A percentile compares a stretch with the other conserved stretches of the same genome.
Conservation (phyloP, 116 monocot genomes). For the Dioscorea cayenensis region DNA sequence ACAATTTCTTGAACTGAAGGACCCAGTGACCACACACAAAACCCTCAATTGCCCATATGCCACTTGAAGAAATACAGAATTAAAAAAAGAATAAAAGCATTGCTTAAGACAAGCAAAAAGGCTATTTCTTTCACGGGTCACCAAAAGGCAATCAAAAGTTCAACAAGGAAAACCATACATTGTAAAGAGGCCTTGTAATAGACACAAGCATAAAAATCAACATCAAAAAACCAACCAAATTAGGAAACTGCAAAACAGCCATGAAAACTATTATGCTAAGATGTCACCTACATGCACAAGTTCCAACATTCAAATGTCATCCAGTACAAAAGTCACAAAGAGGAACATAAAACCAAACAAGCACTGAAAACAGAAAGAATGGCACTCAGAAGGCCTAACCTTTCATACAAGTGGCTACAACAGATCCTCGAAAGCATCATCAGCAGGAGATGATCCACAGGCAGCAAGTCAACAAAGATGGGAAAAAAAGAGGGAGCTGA, state of each 20-base stretch:
- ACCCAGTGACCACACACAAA: no score
- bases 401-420: background rate
- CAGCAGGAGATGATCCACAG: background rate
- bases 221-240: no score
- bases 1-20: no score
- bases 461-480: background rate
- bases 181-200: no score
- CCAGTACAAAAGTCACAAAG: background rate
- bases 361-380: background rate
- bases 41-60: no score
- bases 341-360: background rate
- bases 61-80: no score
- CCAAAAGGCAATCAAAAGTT: no score
- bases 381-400: background rate
- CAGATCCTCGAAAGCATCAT: background rate
- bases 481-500: background rate
- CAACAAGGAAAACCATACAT: no score
- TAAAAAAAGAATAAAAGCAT: no score
- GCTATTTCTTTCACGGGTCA: no score
- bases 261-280: background rate
- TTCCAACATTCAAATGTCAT: background rate
- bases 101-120: no score
- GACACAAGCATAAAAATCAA: no score
- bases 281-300: background rate
- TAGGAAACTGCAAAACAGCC: background rate